These are phyloP conservation scores for Phytophthora foliorum DNA, from an alignment of 352 stramenopile species.

Conservation along the genomic window DNA sequence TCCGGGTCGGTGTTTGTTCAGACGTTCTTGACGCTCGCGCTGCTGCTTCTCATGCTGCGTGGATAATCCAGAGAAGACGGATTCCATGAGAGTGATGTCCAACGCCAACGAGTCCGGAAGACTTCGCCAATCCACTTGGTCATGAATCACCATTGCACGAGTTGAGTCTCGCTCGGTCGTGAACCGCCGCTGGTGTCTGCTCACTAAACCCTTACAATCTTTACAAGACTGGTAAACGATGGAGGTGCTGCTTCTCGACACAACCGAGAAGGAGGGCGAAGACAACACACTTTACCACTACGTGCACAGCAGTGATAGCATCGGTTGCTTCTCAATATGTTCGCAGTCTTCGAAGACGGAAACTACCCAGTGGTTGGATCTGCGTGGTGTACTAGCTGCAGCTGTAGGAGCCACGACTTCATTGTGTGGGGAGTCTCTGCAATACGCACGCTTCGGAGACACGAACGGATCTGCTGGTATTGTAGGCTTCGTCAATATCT, in stretches of 20 bases:
- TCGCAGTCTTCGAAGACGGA: not conserved
- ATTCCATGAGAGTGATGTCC: conserved; percentile 64
- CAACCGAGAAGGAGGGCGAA: conserved; percentile 73
- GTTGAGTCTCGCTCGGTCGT: not conserved
- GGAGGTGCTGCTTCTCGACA: conserved; percentile 70
- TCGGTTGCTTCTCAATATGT: conserved; percentile 21
- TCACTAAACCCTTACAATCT: not conserved
- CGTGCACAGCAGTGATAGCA: conserved; percentile 4
- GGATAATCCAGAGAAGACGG: conserved; percentile 56
- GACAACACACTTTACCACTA: conserved; percentile 72
- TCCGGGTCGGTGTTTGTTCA: not conserved
- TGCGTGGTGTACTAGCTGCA: conserved; percentile 69
- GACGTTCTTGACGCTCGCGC: conserved; percentile 13
- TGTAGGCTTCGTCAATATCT: conserved; percentile 58
- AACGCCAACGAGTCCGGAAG: conserved; percentile 51
- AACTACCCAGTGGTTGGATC: conserved; percentile 41
- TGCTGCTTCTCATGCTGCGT: conserved; percentile 39
- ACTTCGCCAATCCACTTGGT: conserved; percentile 64
- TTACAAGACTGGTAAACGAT: conserved; percentile 25
- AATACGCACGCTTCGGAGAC: conserved; percentile 41
- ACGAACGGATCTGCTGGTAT: conserved; percentile 20
- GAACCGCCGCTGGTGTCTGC: conserved; percentile 28
- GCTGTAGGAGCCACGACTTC: conserved; percentile 60
- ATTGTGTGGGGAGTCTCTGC: conserved; percentile 58
- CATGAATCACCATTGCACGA: conserved; percentile 43